These are phyloP conservation scores for Globisporangium spinosum DNA, from an alignment of 352 stramenopile species.

Conservation along the genomic window DNA sequence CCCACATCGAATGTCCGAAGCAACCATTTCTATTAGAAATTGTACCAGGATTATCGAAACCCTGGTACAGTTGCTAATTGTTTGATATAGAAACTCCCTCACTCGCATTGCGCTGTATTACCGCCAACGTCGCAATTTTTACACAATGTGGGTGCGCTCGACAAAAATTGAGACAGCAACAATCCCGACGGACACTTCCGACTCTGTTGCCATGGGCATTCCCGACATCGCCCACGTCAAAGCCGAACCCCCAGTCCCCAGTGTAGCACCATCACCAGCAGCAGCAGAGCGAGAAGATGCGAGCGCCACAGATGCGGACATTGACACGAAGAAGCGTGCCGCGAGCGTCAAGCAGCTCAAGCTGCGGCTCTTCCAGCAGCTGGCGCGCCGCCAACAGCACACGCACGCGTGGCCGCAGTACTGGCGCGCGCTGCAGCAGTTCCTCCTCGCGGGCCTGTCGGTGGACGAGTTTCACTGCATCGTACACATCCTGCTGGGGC, in stretches of 20 bases:
- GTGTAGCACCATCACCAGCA: not conserved
- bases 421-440: slow-evolving; percentile 58
- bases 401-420: slow-evolving; percentile 52
- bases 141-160: too few species aligned
- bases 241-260: not conserved
- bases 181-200: not conserved
- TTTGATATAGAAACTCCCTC: too few species aligned
- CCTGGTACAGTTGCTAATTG: too few species aligned
- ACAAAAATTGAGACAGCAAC: too few species aligned
- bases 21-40: too few species aligned
- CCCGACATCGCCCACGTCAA: not conserved
- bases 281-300: not conserved
- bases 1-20: too few species aligned
- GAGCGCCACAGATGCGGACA: not conserved
- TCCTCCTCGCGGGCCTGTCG: slow-evolving; percentile 45
- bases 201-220: not conserved
- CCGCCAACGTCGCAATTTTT: too few species aligned
- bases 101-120: too few species aligned
- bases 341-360: slow-evolving; percentile 40
- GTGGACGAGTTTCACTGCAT: slow-evolving; percentile 55
- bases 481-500: slow-evolving; percentile 38
- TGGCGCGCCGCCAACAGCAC: slow-evolving; percentile 38
- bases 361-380: slow-evolving; percentile 55
- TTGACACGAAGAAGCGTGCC: not conserved
- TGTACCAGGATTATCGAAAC: too few species aligned